These are phyloP conservation scores for Suillus hirtellus DNA, from an alignment of 768 basidiomycete species.

Conservation along the genomic window DNA sequence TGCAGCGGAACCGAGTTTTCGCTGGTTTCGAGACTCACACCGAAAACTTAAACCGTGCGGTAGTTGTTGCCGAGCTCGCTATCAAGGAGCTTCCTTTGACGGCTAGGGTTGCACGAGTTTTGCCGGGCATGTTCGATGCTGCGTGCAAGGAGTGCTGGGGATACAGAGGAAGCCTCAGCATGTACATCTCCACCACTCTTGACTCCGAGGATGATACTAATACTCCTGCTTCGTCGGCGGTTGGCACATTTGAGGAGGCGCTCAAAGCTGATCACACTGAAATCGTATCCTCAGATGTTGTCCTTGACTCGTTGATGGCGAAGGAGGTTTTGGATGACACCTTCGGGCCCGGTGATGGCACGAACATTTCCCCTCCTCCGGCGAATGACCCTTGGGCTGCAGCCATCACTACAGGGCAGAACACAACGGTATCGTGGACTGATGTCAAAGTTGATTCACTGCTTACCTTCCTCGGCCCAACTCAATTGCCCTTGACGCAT, in stretches of 20 bases:
- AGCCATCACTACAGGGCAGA: constrained; percentile 23
- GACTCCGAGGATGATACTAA: constrained; percentile 1
- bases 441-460: constrained; percentile 31
- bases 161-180: constrained; percentile 33
- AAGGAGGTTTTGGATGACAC: constrained; percentile 33
- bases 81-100: constrained; percentile 43
- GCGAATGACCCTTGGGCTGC: constrained; percentile 27
- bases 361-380: constrained; percentile 22
- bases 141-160: constrained; percentile 56
- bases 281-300: constrained; percentile 22
- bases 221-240: constrained; percentile 6
- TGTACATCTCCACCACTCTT: constrained; percentile 20
- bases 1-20: constrained; percentile 44
- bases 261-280: constrained; percentile 37
- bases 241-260: constrained; percentile 37
- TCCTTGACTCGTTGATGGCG: constrained; percentile 31
- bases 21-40: constrained; percentile 27
- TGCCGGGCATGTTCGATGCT: constrained; percentile 46
- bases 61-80: constrained; percentile 42
- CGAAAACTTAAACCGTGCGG: constrained; percentile 42
- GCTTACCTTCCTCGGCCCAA: constrained; percentile 51
- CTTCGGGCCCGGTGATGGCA: constrained; percentile 19
- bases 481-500: constrained; percentile 57
- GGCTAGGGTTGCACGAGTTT: constrained; percentile 35
- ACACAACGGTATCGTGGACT: constrained; percentile 31